Evolutionary conservation across 345 rosid genomes (phyloP).

Genomic region (Acer negundo): DNA sequence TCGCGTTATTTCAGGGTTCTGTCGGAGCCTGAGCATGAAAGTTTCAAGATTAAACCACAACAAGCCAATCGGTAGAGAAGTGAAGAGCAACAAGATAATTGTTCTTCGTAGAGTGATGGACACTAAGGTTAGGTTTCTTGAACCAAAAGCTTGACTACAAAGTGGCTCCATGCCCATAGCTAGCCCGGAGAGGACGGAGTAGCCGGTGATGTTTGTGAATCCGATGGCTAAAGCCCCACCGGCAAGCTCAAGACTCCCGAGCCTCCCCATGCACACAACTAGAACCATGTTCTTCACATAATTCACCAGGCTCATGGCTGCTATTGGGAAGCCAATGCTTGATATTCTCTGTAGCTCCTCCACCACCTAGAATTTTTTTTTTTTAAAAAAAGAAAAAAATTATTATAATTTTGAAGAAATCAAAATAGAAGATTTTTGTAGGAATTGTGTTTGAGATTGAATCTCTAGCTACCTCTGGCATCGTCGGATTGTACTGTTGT

Average conservation of each 20-base stretch:
- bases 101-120: constrained; percentile 59
- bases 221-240: constrained; percentile 92
- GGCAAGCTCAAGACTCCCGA: constrained; percentile 90
- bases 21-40: constrained; percentile 66
- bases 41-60: constrained; percentile 75
- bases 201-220: constrained; percentile 92
- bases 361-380: no score
- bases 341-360: constrained; percentile 70
- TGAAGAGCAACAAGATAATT: constrained; percentile 56
- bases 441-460: constrained; percentile 7
- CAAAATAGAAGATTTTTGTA: background rate
- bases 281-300: constrained; percentile 78
- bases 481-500: constrained; percentile 41
- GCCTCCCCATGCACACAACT: constrained; percentile 81
- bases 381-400: no score
- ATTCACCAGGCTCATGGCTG: constrained; percentile 66
- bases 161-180: constrained; percentile 95
- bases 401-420: background rate
- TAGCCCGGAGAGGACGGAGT: constrained; percentile 82
- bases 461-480: constrained; percentile 60
- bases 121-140: constrained; percentile 55
- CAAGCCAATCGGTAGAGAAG: constrained; percentile 62
- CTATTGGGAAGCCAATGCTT: constrained; percentile 72
- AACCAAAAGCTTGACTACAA: constrained; percentile 87
- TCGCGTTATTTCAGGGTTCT: constrained; percentile 59